Evolutionary conservation across 495 filamentous ascomycete genomes (phyloP), one percentile per base, ranked within the genome.

Genomic region (Penicillium desertorum): DNA sequence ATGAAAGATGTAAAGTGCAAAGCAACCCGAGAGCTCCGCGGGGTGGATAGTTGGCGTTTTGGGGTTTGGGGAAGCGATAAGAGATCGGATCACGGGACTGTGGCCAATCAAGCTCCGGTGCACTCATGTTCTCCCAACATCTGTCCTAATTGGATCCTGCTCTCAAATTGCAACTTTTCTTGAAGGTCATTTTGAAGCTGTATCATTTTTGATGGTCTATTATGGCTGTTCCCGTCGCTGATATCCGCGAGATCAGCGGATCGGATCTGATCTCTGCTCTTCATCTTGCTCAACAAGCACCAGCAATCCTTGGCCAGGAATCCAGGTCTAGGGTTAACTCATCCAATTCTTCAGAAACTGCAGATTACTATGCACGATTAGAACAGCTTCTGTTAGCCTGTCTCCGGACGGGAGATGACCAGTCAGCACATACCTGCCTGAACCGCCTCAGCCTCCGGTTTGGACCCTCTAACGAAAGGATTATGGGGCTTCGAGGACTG

Each of bases 301-400:
- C 89, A 1, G 60, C 68, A 25, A 79, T 94, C 58, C 81, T 96
- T 47, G 73, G 75, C 50, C 76, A 69, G 44, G 73, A 77, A 32
- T 71, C 80, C 29, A 70, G 75, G 16, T 70, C 76, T 4, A 76
- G 75, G 65, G 78, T 79, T 43, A 68, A 79, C n/a, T 61, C 79
- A 23, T 46, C 62, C 8, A 51, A 54, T n/a, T 57, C 62, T 17
- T 19, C 56, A 32, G 91, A 96, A 63, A 84, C 86, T 1, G 80
- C 87, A 41, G 90, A 93, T 57, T 76, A 86, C 66, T 98, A 92
- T 89, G 77, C 80, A 4, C 79, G 74, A n/a, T 86, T 91, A 66
- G 94, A 98, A 71, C 90, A 93, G 67, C 81, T 96, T 25, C 72
- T 97, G 52, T 74, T 93, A 17, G 85, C 92, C 9, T 94, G 88